These are phyloP conservation scores for Retiboletus flavoniger DNA, from an alignment of 1,284 basidiomycete species.

Conservation along the genomic window DNA sequence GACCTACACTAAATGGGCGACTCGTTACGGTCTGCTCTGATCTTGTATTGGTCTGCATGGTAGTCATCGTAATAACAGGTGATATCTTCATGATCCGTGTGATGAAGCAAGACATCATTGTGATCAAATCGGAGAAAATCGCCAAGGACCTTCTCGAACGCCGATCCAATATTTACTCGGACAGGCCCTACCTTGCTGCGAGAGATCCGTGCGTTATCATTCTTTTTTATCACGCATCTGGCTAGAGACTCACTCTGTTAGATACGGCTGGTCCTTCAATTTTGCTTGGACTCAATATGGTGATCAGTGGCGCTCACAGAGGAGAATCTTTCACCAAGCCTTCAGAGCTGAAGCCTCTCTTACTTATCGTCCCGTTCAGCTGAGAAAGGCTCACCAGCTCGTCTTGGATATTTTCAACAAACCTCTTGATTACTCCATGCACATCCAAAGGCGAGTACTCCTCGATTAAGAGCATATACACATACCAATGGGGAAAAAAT, in stretches of 20 bases:
- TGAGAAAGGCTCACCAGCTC: slow-evolving; percentile 23
- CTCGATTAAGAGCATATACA: neutral
- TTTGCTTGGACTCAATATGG: slow-evolving; percentile 22
- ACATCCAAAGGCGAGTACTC: slow-evolving; percentile 19
- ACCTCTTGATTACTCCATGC: slow-evolving; percentile 17
- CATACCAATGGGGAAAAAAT: no score
- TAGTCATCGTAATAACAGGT: slow-evolving; percentile 10
- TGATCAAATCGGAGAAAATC: slow-evolving; percentile 24
- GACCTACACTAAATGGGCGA: slow-evolving; percentile 22
- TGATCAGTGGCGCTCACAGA: slow-evolving; percentile 25
- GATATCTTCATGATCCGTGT: slow-evolving; percentile 24
- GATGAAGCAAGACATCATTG: slow-evolving; percentile 24
- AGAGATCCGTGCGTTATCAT: slow-evolving; percentile 17
- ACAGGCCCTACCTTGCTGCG: slow-evolving; percentile 27
- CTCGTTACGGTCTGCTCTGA: slow-evolving; percentile 17
- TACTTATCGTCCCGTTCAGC: slow-evolving; percentile 20
- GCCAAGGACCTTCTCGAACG: slow-evolving; percentile 28
- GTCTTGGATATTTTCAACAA: slow-evolving; percentile 17
- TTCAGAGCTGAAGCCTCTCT: slow-evolving; percentile 24
- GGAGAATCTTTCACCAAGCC: slow-evolving; percentile 29
- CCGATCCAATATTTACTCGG: slow-evolving; percentile 28
- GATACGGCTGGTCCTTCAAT: slow-evolving; percentile 28
- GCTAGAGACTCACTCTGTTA: slow-evolving; percentile 8
- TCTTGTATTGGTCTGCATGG: neutral
- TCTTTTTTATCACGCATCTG: neutral